phyloP scores from a whole-genome alignment of 208 protist species.

The Trypanosomatidae sp. region DNA sequence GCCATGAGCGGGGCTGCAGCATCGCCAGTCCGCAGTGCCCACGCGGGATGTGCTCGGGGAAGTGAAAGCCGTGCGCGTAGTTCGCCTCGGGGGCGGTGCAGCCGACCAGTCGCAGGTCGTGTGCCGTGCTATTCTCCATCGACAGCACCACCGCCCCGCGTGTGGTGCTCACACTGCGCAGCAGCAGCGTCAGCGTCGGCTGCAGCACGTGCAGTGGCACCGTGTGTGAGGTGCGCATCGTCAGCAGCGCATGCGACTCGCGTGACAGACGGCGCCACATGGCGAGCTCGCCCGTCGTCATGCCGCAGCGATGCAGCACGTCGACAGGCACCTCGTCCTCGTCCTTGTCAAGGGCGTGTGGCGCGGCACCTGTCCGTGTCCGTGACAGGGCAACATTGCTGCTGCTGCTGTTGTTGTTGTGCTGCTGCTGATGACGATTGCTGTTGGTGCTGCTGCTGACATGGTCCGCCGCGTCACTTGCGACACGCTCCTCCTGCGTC shows the following conservation, averaged over 20 bases:
- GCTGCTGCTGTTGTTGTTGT: background rate
- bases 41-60: conserved; percentile 29
- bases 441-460: background rate
- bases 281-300: conserved; percentile 20
- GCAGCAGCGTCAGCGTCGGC: conserved; percentile 35
- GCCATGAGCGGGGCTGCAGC: conserved; percentile 43
- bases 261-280: conserved; percentile 35
- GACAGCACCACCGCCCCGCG: conserved; percentile 29
- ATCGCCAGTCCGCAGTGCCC: conserved; percentile 33
- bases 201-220: conserved; percentile 22
- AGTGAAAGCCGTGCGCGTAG: conserved; percentile 26
- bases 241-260: conserved; percentile 41
- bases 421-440: too few relatives aligned
- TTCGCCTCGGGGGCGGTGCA: conserved; percentile 18
- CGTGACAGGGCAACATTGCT: background rate
- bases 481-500: conserved; percentile 12
- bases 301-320: conserved; percentile 11
- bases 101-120: conserved; percentile 28
- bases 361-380: too few relatives aligned
- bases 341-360: background rate
- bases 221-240: conserved; percentile 32
- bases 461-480: background rate
- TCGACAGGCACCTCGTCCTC: background rate
- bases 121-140: conserved; percentile 40
- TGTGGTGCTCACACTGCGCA: conserved; percentile 12